These are phyloP conservation scores for Primulina eburnea DNA, from an alignment of 257 asterid genomes.

Conservation along the genomic window DNA sequence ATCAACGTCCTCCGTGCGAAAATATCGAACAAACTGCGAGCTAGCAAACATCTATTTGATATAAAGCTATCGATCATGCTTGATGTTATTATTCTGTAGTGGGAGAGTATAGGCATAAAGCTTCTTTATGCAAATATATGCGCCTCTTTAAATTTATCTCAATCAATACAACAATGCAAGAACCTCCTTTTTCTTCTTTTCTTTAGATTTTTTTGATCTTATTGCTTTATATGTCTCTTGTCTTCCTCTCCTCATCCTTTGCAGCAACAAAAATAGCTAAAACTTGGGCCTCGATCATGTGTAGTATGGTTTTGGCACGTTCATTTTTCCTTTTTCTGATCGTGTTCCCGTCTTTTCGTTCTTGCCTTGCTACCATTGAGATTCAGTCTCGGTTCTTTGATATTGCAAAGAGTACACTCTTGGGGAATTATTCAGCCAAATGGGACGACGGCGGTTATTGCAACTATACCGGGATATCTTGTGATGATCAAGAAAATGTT, in stretches of 20 bases:
- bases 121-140: slow-evolving; percentile 51
- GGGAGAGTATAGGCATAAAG: slow-evolving; percentile 58
- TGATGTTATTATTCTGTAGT: slow-evolving; percentile 47
- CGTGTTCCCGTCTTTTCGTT: slow-evolving; percentile 22
- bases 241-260: slow-evolving; percentile 32
- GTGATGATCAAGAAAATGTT: slow-evolving; percentile 48
- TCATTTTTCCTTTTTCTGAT: slow-evolving; percentile 27
- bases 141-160: slow-evolving; percentile 34
- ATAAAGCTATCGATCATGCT: slow-evolving; percentile 23
- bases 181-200: slow-evolving; percentile 37
- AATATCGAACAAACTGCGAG: slow-evolving; percentile 25
- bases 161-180: slow-evolving; percentile 32
- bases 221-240: slow-evolving; percentile 50
- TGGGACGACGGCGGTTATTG: slow-evolving; percentile 54
- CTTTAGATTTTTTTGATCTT: slow-evolving; percentile 28
- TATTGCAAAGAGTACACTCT: slow-evolving; percentile 35
- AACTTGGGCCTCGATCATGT: not conserved
- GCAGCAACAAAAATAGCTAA: slow-evolving; percentile 27
- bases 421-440: slow-evolving; percentile 44
- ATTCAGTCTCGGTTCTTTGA: slow-evolving; percentile 49
- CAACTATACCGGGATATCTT: slow-evolving; percentile 53
- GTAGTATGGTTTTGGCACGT: slow-evolving; percentile 36
- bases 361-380: slow-evolving; percentile 24
- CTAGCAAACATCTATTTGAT: slow-evolving; percentile 25
- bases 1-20: slow-evolving; percentile 23